Conservation (phyloP, 495 filamentous ascomycete genomes). For the Neohortaea acidophila region DNA sequence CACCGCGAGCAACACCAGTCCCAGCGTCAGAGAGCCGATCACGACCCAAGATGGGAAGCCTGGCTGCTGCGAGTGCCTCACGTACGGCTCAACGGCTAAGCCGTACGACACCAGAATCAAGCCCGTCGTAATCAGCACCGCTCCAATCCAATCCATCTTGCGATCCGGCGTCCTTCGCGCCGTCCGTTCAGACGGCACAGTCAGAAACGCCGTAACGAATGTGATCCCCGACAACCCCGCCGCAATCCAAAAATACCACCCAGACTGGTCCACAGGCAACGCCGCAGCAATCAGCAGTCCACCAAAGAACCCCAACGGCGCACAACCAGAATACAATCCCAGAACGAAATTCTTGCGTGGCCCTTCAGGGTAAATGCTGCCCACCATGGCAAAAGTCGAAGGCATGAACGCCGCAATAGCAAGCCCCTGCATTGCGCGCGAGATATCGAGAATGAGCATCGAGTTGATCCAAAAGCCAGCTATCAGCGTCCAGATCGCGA, state of each 20-base stretch:
- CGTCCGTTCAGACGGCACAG: conserved; percentile 48
- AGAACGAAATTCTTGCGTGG: conserved; percentile 78
- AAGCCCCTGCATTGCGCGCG: conserved; percentile 64
- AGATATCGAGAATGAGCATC: conserved; percentile 56
- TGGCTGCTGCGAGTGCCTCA: conserved; percentile 39
- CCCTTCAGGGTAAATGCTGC: conserved; percentile 65
- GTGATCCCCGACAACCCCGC: conserved; percentile 39
- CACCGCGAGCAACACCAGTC: conserved; percentile 37
- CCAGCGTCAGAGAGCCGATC: conserved; percentile 42
- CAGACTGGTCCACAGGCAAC: conserved; percentile 46
- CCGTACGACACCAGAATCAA: conserved; percentile 62
- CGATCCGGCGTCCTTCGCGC: conserved; percentile 33
- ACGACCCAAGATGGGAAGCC: conserved; percentile 64
- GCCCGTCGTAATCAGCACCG: conserved; percentile 47
- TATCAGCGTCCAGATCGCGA: conserved; percentile 55
- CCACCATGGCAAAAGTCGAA: conserved; percentile 64
- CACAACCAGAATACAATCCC: conserved; percentile 62
- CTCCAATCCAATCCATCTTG: conserved; percentile 60
- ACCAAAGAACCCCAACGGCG: conserved; percentile 65
- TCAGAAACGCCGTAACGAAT: conserved; percentile 39
- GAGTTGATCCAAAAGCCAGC: conserved; percentile 48
- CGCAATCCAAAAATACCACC: conserved; percentile 74
- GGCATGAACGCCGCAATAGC: conserved; percentile 67
- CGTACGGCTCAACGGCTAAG: conserved; percentile 38
- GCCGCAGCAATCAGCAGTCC: conserved; percentile 70